Evolutionary conservation across 139 green algal genomes (phyloP), one percentile per base, ranked within the genome.

Genomic region (Tetradesmus obliquus): DNA sequence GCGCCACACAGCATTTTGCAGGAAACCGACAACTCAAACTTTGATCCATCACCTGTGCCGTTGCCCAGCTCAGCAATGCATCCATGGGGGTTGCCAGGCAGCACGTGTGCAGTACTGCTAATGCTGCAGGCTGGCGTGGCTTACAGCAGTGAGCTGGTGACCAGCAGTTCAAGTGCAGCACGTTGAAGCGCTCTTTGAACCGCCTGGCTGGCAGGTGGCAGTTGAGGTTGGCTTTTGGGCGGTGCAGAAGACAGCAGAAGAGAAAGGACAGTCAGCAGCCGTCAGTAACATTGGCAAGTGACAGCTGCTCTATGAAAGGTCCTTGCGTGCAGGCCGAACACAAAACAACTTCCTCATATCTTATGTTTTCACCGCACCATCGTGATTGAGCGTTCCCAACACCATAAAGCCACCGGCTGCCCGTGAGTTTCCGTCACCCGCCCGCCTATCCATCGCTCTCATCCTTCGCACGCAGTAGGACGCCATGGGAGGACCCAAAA

Each of bases 401-500:
- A 76, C 7, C 2, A 24, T 17, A 1, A 19, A 24, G 66, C 66
- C 17, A 76, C 66, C 17, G 66, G 66, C 66, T 83, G 79, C 79
- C 9, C 8, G 32, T 19, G 0, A 55, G 54, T 5, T 5, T 83
- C 79, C 24, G 32, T 54, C n/a, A 83, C 32, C 12, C n/a, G 32
- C 24, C 79, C 79, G 79, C 79, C 79, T 53, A 2, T 83, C 15
- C 8, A 55, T 7, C 79, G 5, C 79, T 20, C 6, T 3, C 0
- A 76, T 3, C 32, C 32, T 45, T 45, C 32, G 32, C 32, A 45
- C 2, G 66, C 66, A 7, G 4, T 5, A 32, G 6, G 5, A 17
- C 1, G 53, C 17, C 7, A 88, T 88, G 88, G 88, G 51, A n/a
- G 20, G 60, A 9, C 88, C 88, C 2, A 91, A 87, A 72, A 62